A percentile compares a stretch with the other conserved stretches of the same genome.
Evolutionary conservation across 2,329 filamentous ascomycete species (phyloP).

Genomic region (Diplodia mutila): DNA sequence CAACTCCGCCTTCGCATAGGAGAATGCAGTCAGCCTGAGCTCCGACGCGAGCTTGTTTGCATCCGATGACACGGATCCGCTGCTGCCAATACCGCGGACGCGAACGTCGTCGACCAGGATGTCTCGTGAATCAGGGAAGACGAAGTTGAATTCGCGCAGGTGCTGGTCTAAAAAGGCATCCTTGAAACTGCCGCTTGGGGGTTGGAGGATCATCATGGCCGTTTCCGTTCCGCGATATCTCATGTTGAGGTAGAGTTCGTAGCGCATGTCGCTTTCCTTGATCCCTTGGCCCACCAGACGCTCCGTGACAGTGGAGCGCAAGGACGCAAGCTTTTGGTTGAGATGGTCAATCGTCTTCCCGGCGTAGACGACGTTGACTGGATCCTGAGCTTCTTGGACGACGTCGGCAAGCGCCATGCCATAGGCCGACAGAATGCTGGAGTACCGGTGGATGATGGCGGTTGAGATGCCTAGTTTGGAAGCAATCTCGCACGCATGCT

Average conservation of each 20-base stretch:
- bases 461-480: slow-evolving; percentile 49
- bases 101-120: slow-evolving; percentile 32
- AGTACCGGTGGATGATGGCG: slow-evolving; percentile 52
- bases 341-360: slow-evolving; percentile 76
- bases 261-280: slow-evolving; percentile 39
- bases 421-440: slow-evolving; percentile 53
- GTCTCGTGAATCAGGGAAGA: slow-evolving; percentile 54
- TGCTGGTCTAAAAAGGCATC: slow-evolving; percentile 44
- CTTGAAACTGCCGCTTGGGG: slow-evolving; percentile 39
- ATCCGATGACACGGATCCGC: slow-evolving; percentile 56
- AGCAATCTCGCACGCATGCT: slow-evolving; percentile 49
- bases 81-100: slow-evolving; percentile 18
- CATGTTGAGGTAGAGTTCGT: slow-evolving; percentile 49
- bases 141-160: slow-evolving; percentile 50
- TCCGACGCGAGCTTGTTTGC: slow-evolving; percentile 86
- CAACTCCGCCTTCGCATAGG: slow-evolving; percentile 66
- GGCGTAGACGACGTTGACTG: slow-evolving; percentile 66
- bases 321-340: not conserved
- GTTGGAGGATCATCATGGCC: slow-evolving; percentile 48
- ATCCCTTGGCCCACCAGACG: slow-evolving; percentile 70
- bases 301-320: slow-evolving; percentile 40
- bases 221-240: slow-evolving; percentile 51
- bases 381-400: slow-evolving; percentile 69
- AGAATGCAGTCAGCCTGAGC: slow-evolving; percentile 67
- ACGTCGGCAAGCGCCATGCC: slow-evolving; percentile 48